Base-by-base conservation (phyloP, 345 rosid species). In the Hibiscus tridactylites region DNA sequence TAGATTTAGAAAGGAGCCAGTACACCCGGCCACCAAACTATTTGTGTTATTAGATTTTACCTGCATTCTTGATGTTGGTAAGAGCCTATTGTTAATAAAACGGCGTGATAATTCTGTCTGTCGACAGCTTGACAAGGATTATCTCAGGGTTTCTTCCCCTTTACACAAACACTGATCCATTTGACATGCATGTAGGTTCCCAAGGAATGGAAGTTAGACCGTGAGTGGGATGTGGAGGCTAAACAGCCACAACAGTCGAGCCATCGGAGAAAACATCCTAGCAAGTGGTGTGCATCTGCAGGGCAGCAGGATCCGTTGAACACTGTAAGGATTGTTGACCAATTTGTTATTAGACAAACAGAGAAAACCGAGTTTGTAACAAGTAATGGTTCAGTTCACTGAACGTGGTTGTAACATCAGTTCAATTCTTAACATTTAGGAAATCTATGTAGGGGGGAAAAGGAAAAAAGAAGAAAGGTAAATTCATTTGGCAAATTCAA, bases 181-280 rank as follows among this genome's bases (percentile, higher is more conserved):
- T 50, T 54, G 63, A 50, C 44, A 5, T 39, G 74, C 37, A 5
- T 39, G 74, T 85, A 89, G 94, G 91, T 85, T 8, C 91, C 94
- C 3, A 87, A 87, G 82, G 87, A 85, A 60, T 89, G 94, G 94
- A 82, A 83, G 77, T 80, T 87, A 46, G 91, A 89, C 80, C 77
- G 88, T 4, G 79, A 80, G 6, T 89, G 94, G 91, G 94, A 89
- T 10, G 64, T 63, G 7, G 94, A 87, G 75, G 13, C 72, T 5
- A 89, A 81, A 78, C 77, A 74, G 58, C 81, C 81, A 7, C 78
- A 77, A 54, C 86, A 80, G 78, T 63, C 82, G 76, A 85, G 87
- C 78, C 90, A 89, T 74, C 82, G 54, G 19, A 73, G 90, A 71
- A 49, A 46, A 49, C 78, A 17, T 68, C 94, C 94, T 6, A 89